Conservation (phyloP, 805 yeast species). For the Candida maltosa region DNA sequence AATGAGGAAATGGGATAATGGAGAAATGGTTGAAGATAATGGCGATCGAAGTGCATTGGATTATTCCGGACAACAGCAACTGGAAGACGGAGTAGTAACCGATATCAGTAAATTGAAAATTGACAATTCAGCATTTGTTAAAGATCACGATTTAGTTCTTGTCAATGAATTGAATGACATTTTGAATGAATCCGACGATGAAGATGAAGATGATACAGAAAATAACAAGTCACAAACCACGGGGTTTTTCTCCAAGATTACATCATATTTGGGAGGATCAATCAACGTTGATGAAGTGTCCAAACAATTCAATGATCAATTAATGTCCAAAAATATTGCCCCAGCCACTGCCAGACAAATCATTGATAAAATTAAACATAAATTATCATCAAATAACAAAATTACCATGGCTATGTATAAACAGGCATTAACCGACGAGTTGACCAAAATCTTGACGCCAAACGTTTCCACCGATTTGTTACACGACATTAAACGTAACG, state of each 20-base stretch:
- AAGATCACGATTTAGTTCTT: slow-evolving; percentile 36
- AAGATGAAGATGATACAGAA: slow-evolving; percentile 12
- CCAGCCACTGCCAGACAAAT: slow-evolving; percentile 80
- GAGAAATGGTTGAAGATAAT: slow-evolving; percentile 29
- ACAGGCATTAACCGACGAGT: slow-evolving; percentile 57
- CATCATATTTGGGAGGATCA: slow-evolving; percentile 35
- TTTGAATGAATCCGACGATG: slow-evolving; percentile 29
- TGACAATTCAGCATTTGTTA: slow-evolving; percentile 32
- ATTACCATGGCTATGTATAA: slow-evolving; percentile 71
- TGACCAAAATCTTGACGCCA: slow-evolving; percentile 82
- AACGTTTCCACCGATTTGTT: slow-evolving; percentile 84
- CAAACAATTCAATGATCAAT: slow-evolving; percentile 65
- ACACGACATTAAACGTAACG: slow-evolving; percentile 57
- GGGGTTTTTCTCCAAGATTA: slow-evolving; percentile 32
- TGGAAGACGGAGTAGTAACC: slow-evolving; percentile 8
- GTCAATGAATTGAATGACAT: slow-evolving; percentile 40
- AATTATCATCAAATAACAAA: slow-evolving; percentile 70
- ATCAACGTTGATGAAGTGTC: slow-evolving; percentile 60
- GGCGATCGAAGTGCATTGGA: slow-evolving; percentile 24
- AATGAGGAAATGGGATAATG: slow-evolving; percentile 44
- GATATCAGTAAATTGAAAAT: slow-evolving; percentile 9
- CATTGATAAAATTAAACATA: slow-evolving; percentile 65
- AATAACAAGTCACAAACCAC: slow-evolving; percentile 1
- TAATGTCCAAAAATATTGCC: slow-evolving; percentile 85
- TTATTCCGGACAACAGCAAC: slow-evolving; percentile 23